Evolutionary conservation across 2,329 filamentous ascomycete genomes (phyloP), one percentile per base, ranked within the genome.

Genomic region (Pyricularia sp.): DNA sequence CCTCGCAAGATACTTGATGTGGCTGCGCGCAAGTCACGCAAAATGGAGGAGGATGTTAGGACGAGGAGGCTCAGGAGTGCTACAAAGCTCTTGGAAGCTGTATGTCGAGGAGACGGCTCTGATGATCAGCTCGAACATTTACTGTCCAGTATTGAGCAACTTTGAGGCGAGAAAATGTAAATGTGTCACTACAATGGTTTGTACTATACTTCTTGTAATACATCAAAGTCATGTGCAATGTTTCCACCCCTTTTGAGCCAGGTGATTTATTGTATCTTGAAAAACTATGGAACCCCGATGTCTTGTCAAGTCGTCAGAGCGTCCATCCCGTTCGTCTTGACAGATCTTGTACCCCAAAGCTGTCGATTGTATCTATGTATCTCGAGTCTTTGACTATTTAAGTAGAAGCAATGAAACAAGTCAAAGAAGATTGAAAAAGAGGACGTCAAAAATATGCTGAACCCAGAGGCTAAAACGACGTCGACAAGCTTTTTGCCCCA

Each of bases 1-100:
- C 92, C 93, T 0, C 82, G 83, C 66, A 80, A 84, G 65, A 84
- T 97, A 22, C 80, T 97, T 40, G 89, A 93, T 30, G 80, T 91
- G 28, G 94, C 94, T 2, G 85, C 84, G n/a, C 78, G 80, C 61
- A 94, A 96, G 77, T 96, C 91, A 66, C 79, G 79, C 53, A 87
- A 93, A 75, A 77, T 99, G 75, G 94, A 99, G 76, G 82, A 86
- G 64, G 83, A 87, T 68, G 85, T 92, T 70, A 84, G 80, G 69
- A 78, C 78, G 67, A 85, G 88, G 67, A 84, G 85, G 66, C 73
- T 96, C 57, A 78, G 72, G 62, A 82, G 82, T 0, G 77, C 80
- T 1, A 75, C 74, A 26, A 74, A 71, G 59, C 71, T 81, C 33
- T 68, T 85, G 44, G 68, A 68, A 0, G 75, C 79, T 63, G 74